These are phyloP conservation scores for Porcisia hertigi DNA, from an alignment of 208 protist species.

Conservation along the genomic window DNA sequence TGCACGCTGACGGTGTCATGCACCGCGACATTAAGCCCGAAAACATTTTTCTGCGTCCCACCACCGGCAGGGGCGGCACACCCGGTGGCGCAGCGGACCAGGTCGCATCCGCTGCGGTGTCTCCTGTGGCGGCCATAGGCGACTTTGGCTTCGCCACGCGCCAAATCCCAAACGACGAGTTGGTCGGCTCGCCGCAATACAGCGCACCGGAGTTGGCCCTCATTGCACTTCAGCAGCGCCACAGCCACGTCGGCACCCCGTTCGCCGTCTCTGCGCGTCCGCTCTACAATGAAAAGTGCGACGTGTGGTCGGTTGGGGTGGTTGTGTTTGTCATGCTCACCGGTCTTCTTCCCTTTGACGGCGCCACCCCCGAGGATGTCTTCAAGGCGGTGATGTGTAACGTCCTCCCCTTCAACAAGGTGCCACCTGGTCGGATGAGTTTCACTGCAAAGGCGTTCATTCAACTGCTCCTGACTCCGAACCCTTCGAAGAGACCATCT, in stretches of 20 bases:
- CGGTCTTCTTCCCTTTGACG: constrained; percentile 83
- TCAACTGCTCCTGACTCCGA: constrained; percentile 45
- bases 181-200: constrained; percentile 85
- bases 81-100: background rate
- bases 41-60: constrained; percentile 97
- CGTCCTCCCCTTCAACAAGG: constrained; percentile 53
- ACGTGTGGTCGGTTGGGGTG: constrained; percentile 91
- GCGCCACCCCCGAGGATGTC: constrained; percentile 51
- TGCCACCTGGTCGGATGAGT: constrained; percentile 31
- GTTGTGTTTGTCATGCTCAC: constrained; percentile 83
- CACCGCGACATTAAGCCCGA: constrained; percentile 99
- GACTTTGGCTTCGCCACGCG: constrained; percentile 97
- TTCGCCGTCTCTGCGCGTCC: constrained; percentile 24
- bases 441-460: constrained; percentile 59
- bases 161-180: constrained; percentile 47
- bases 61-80: background rate
- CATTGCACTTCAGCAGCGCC: constrained; percentile 51
- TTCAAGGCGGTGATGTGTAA: constrained; percentile 65
- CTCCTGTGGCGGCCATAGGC: constrained; percentile 92
- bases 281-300: constrained; percentile 89
- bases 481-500: constrained; percentile 61
- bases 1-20: constrained; percentile 97
- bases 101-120: constrained; percentile 8
- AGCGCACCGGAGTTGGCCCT: constrained; percentile 79
- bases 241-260: constrained; percentile 6